Conservation (phyloP, 345 rosid species). For the Citrus sp. region DNA sequence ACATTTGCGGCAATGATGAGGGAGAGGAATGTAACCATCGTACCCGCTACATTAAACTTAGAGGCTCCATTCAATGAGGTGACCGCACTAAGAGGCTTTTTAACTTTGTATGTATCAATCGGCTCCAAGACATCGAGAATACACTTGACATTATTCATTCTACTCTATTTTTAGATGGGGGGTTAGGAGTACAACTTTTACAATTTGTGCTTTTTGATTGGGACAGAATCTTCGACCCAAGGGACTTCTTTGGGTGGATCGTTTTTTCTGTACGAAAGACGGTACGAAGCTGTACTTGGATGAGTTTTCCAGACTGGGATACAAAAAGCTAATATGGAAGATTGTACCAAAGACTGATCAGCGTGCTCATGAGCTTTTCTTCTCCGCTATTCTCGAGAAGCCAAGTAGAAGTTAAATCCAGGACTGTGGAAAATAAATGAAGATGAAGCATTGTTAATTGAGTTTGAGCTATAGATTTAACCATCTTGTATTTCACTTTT, state of each 20-base stretch:
- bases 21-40: slow-evolving; percentile 41
- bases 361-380: slow-evolving; percentile 39
- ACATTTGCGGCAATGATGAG: slow-evolving; percentile 59
- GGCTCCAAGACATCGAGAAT: slow-evolving; percentile 48
- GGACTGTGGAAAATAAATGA: not conserved
- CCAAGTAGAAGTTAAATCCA: slow-evolving; percentile 29
- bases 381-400: slow-evolving; percentile 59
- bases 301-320: slow-evolving; percentile 44
- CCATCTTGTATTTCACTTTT: not conserved
- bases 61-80: slow-evolving; percentile 57
- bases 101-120: slow-evolving; percentile 42
- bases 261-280: slow-evolving; percentile 48
- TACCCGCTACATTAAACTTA: slow-evolving; percentile 40
- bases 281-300: slow-evolving; percentile 35
- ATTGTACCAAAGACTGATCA: slow-evolving; percentile 47
- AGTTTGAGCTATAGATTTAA: not conserved
- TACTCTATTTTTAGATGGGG: slow-evolving; percentile 44
- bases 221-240: slow-evolving; percentile 47
- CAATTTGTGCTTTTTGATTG: slow-evolving; percentile 46
- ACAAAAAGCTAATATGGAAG: slow-evolving; percentile 42
- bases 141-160: slow-evolving; percentile 55
- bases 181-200: slow-evolving; percentile 45
- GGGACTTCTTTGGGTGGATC: slow-evolving; percentile 54
- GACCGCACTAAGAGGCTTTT: slow-evolving; percentile 48
- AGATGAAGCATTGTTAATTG: not conserved